These are phyloP conservation scores for Grigorovia humatica DNA, from an alignment of 805 yeast genomes.

Conservation along the genomic window DNA sequence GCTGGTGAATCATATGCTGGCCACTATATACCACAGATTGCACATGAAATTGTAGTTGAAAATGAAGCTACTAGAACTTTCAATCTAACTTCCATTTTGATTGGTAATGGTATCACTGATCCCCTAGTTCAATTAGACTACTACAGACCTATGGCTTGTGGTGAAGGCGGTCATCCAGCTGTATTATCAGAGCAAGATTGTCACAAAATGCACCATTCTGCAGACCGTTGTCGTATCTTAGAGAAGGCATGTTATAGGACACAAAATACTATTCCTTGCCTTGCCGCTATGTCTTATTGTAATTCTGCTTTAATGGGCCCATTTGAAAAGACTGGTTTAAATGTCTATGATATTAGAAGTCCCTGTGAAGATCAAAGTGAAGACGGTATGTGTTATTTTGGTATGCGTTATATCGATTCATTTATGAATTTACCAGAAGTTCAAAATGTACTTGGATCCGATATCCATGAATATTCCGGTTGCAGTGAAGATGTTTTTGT, in stretches of 20 bases:
- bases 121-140: slow-evolving; percentile 66
- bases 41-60: slow-evolving; percentile 38
- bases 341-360: slow-evolving; percentile 76
- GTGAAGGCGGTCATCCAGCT: slow-evolving; percentile 72
- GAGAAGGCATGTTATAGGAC: slow-evolving; percentile 57
- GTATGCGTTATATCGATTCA: slow-evolving; percentile 55
- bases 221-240: slow-evolving; percentile 55
- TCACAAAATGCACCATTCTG: slow-evolving; percentile 46
- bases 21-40: slow-evolving; percentile 67
- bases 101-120: slow-evolving; percentile 91
- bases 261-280: slow-evolving; percentile 60
- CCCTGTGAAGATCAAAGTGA: slow-evolving; percentile 62
- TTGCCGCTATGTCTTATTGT: slow-evolving; percentile 79
- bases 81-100: slow-evolving; percentile 66
- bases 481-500: slow-evolving; percentile 60
- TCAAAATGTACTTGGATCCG: slow-evolving; percentile 71
- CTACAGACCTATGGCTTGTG: slow-evolving; percentile 93
- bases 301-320: slow-evolving; percentile 58
- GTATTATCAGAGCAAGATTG: slow-evolving; percentile 65
- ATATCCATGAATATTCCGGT: slow-evolving; percentile 57
- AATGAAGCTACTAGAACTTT: slow-evolving; percentile 39
- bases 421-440: slow-evolving; percentile 68
- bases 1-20: slow-evolving; percentile 85
- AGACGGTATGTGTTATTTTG: slow-evolving; percentile 58
- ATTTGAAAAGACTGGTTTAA: slow-evolving; percentile 66